A percentile compares a stretch with the other conserved stretches of the same genome.
Evolutionary conservation across 78 protist species (phyloP).

Genomic region (Dictyostelium discoideum): DNA sequence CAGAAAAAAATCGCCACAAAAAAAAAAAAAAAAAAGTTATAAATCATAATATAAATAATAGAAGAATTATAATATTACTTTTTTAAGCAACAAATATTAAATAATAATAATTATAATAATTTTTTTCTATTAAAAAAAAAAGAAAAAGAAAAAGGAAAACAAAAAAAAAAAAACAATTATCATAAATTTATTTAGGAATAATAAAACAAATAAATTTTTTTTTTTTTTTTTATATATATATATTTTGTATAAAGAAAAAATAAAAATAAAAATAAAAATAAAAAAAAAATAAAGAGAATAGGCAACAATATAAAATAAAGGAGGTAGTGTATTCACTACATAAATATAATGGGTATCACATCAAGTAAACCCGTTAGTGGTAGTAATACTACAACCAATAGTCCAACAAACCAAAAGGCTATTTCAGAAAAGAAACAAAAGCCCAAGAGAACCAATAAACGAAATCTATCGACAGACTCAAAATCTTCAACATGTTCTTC

Average conservation of each 20-base stretch:
- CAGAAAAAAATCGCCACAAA: too few species aligned
- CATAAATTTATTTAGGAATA: too few species aligned
- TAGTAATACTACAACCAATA: not conserved
- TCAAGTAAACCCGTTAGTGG: slow-evolving; percentile 15
- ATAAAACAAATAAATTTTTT: too few species aligned
- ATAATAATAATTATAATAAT: too few species aligned
- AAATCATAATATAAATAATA: too few species aligned
- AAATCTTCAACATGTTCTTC: slow-evolving; percentile 8
- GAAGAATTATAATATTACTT: too few species aligned
- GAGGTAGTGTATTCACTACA: not conserved
- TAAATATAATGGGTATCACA: not conserved
- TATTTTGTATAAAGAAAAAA: not conserved
- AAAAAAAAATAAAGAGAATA: not conserved
- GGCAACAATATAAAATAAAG: not conserved
- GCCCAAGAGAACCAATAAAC: not conserved
- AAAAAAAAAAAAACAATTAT: too few species aligned
- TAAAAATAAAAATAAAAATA: not conserved
- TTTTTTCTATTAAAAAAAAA: too few species aligned
- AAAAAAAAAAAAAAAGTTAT: too few species aligned
- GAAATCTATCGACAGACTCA: slow-evolving; percentile 17
- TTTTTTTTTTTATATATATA: not conserved
- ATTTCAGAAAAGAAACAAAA: not conserved
- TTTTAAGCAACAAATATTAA: too few species aligned
- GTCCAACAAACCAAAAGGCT: not conserved
- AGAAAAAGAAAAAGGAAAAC: too few species aligned